Percentiles rank a stretch among this genome's conserved stretches.
Evolutionary conservation across 805 yeast genomes (phyloP).

Genomic region (Candida palmyrensis): DNA sequence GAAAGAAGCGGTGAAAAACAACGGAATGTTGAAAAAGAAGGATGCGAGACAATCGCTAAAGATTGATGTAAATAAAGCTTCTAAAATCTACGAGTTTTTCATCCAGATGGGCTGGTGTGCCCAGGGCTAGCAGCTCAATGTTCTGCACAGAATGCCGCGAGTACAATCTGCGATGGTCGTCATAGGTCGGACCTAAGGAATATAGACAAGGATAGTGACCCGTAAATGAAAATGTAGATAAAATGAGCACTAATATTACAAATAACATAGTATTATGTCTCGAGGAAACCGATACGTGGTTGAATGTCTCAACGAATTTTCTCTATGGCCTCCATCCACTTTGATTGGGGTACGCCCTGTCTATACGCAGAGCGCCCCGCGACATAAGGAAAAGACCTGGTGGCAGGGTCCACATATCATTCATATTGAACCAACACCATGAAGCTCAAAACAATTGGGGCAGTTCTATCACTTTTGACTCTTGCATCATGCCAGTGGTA

Average conservation of each 20-base stretch:
- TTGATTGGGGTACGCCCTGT: no score
- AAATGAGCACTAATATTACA: background rate
- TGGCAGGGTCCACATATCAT: slow-evolving; percentile 1
- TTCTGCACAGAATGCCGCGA: no score
- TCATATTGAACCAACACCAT: background rate
- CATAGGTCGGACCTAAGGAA: no score
- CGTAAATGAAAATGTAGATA: background rate
- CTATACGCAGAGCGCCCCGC: no score
- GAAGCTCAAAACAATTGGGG: background rate
- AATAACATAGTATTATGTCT: no score
- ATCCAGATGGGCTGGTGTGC: slow-evolving; percentile 85
- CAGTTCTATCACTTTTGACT: background rate
- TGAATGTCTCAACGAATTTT: no score
- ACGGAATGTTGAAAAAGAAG: slow-evolving; percentile 78
- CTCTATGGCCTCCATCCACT: no score
- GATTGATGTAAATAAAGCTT: slow-evolving; percentile 82
- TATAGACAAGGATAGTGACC: no score
- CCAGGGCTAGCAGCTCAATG: slow-evolving; percentile 32
- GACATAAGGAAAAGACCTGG: no score
- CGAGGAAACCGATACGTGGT: no score
- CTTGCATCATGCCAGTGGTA: slow-evolving; percentile 23
- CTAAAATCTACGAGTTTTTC: slow-evolving; percentile 87
- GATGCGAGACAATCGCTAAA: slow-evolving; percentile 80
- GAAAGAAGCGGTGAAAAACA: slow-evolving; percentile 79
- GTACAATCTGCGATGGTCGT: no score